These are phyloP conservation scores for Arachis stenosperma DNA, from an alignment of 306 rosid genomes.

Conservation along the genomic window DNA sequence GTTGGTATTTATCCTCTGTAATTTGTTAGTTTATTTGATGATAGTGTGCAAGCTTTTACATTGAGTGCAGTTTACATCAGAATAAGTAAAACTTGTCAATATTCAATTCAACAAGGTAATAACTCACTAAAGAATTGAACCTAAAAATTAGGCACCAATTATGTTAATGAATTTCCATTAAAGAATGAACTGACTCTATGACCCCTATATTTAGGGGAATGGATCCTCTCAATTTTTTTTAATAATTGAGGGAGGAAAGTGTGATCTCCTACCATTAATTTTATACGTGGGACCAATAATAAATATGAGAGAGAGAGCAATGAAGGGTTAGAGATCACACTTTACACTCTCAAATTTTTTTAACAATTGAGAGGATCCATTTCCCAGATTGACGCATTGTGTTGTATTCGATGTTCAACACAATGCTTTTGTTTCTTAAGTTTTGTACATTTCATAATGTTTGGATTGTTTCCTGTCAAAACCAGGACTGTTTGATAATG, in stretches of 20 bases:
- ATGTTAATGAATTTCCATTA: slow-evolving; percentile 4
- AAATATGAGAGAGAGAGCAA: too few relatives aligned
- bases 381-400: neutral
- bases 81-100: neutral
- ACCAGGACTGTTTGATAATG: slow-evolving; percentile 89
- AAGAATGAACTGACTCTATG: neutral
- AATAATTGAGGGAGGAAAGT: too few relatives aligned
- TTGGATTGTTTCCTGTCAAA: slow-evolving; percentile 21
- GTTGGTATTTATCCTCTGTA: neutral
- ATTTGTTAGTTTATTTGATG: neutral
- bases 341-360: too few relatives aligned
- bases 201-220: neutral
- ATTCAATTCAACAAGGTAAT: neutral
- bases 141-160: neutral
- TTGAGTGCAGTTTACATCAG: neutral
- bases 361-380: too few relatives aligned
- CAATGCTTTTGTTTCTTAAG: neutral
- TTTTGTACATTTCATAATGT: slow-evolving; percentile 30
- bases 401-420: neutral
- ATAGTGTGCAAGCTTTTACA: neutral
- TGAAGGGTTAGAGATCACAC: too few relatives aligned
- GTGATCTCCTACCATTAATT: too few relatives aligned
- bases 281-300: too few relatives aligned
- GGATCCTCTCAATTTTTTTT: too few relatives aligned
- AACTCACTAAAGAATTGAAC: neutral